Percentiles rank a stretch among this genome's conserved stretches.
These are phyloP conservation scores for Moringa oleifera DNA, from an alignment of 345 rosid genomes.

Conservation along the genomic window DNA sequence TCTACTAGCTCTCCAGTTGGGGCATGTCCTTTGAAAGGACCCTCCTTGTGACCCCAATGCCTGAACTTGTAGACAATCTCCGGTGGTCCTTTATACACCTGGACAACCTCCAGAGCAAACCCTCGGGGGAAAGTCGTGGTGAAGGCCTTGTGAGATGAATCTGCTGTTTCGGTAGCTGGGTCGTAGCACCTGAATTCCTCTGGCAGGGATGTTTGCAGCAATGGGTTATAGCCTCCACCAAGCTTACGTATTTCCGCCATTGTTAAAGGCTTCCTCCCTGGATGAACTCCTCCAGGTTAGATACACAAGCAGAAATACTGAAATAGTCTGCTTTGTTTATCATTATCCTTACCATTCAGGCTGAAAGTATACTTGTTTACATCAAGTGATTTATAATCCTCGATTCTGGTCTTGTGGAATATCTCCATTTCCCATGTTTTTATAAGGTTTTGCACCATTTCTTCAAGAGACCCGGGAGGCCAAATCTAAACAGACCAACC, in stretches of 20 bases:
- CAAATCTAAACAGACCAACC: slow-evolving; percentile 33
- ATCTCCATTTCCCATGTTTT: slow-evolving; percentile 74
- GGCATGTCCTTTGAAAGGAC: slow-evolving; percentile 60
- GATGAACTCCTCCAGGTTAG: no score
- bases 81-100: slow-evolving; percentile 57
- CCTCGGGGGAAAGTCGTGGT: slow-evolving; percentile 53
- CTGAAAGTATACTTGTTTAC: slow-evolving; percentile 28
- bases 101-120: slow-evolving; percentile 53
- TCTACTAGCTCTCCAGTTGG: slow-evolving; percentile 51
- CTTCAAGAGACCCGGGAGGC: slow-evolving; percentile 57
- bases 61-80: slow-evolving; percentile 57
- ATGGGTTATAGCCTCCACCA: slow-evolving; percentile 58
- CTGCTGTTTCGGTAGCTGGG: slow-evolving; percentile 29
- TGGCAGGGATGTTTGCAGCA: slow-evolving; percentile 53
- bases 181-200: slow-evolving; percentile 33
- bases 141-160: slow-evolving; percentile 38
- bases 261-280: slow-evolving; percentile 43
- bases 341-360: slow-evolving; percentile 58
- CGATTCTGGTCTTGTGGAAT: slow-evolving; percentile 33
- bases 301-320: no score
- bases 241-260: slow-evolving; percentile 35
- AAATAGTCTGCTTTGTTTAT: no score
- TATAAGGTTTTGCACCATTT: slow-evolving; percentile 55
- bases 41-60: slow-evolving; percentile 73
- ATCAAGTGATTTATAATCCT: slow-evolving; percentile 37